Evolutionary conservation across 495 filamentous ascomycete genomes (phyloP), one percentile per base, ranked within the genome.

Genomic region (Penicillium roqueforti): DNA sequence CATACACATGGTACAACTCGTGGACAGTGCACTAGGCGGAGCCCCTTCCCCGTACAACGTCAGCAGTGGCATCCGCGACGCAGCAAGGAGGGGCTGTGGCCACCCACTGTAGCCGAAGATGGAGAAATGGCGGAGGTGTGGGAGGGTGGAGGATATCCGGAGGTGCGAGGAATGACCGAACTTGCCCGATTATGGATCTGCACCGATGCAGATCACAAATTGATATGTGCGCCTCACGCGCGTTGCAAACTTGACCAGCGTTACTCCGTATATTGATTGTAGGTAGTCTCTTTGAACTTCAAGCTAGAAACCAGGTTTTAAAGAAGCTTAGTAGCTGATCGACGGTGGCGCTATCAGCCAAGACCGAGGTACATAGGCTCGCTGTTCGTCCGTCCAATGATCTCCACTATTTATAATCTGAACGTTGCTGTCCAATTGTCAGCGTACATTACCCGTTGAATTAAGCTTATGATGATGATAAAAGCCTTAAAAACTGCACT

Each of bases 331-430:
- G 11, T 43, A 18, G 18, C 28, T 14, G 39, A 43, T 52, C 49
- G 49, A 19, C 49, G 20, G 49, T 52, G 49, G 49, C 49, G 49
- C 38, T 41, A 18, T 44, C 41, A 44, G 38, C 37, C 38, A 42
- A 29, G 45, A 1, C 31, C 20, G 19, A 43, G 5, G 11, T 23
- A n/a, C n/a, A n/a, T n/a, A 43, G 11, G 23, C n/a, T 28, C 23
- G 10, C 28, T 44, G 10, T 14, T 44, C 7, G 23, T 26, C 28
- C 28, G 23, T 26, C 28, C 28, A 31, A 9, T 31, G 22, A 16
- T 26, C 14, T 36, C n/a, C 32, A 36, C 14, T 36, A 36, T n/a
- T n/a, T 16, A 28, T 6, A 28, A 31, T 31, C 9, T 9, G 8
- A 11, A 9, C 9, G 9, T 11, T 31, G 3, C 9, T 36, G 0